Conservation (phyloP, 805 yeast genomes). For the Saccharomyces cerevisiae region DNA sequence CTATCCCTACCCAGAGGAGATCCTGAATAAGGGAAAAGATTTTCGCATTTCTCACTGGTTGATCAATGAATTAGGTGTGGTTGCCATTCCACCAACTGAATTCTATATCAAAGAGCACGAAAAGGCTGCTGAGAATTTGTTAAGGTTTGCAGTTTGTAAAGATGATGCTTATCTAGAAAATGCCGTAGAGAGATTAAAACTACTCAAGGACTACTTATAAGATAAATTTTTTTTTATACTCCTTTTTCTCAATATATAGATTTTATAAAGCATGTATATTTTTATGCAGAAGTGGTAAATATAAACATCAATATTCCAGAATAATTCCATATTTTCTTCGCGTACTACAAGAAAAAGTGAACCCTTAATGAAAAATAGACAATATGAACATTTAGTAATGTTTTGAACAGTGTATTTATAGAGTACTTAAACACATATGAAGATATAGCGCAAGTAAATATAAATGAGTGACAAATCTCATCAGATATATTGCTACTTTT, state of each 20-base stretch:
- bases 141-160: conserved; percentile 95
- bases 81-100: conserved; percentile 96
- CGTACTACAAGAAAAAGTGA: neutral
- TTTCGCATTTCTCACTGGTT: conserved; percentile 89
- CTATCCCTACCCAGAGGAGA: conserved; percentile 63
- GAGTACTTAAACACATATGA: neutral
- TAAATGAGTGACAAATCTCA: neutral
- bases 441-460: neutral
- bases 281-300: neutral
- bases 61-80: conserved; percentile 86
- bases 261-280: neutral
- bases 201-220: conserved; percentile 55
- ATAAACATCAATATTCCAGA: neutral
- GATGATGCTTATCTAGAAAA: conserved; percentile 72
- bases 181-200: conserved; percentile 69
- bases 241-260: neutral
- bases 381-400: neutral
- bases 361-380: neutral
- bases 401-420: neutral
- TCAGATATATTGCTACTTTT: conserved; percentile 46
- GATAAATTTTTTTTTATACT: neutral
- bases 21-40: conserved; percentile 66
- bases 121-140: conserved; percentile 67
- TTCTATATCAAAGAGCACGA: conserved; percentile 69
- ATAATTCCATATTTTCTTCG: too few species aligned